Evolutionary conservation across 768 basidiomycete species (phyloP), one percentile per base, ranked within the genome.

Genomic region (Podaxis sp.): DNA sequence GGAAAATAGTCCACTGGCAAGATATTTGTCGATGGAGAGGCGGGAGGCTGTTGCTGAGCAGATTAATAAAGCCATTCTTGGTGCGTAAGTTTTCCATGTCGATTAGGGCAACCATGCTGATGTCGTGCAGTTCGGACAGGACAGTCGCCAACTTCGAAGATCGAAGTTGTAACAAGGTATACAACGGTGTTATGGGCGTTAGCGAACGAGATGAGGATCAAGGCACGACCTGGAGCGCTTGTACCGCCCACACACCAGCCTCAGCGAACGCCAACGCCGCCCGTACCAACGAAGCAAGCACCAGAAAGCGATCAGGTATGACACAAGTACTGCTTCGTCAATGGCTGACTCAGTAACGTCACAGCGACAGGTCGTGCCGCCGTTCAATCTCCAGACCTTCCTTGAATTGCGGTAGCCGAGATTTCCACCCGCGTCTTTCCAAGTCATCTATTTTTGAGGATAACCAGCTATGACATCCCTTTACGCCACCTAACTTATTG

Each of bases 11-110:
- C 83, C 89, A 0, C 81, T 95, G 68, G 78, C 84, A 15, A 86
- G 82, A 60, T 98, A 96, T 74, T 74, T 97, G 64, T 82, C 83
- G 40, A 87, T 89, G 72, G 85, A 85, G 57, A 79, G 95, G 69
- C 84, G 95, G 63, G 89, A 91, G 66, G 85, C 84, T 4, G 84
- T 97, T 22, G 95, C 95, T 4, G 90, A 93, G 62, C 91, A 95
- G 75, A 87, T 99, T 46, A 91, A 96, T 66, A 81, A 85, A 49
- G 95, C 95, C 15, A 90, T 97, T 52, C 74, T 97, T 12, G 78
- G 95, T 95, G 68, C 71, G 92, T 81, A 13, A n/a, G 13, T 46
- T 20, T 24, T 44, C 56, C 41, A 20, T 13, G 6, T 38, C 55
- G 22, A 24, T 5, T 28, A 22, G 1, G 40, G 48, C 26, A 22